A percentile compares a stretch with the other conserved stretches of the same genome.
Evolutionary conservation across 148 eudicot species (phyloP).

Genomic region (Oxyria digyna): DNA sequence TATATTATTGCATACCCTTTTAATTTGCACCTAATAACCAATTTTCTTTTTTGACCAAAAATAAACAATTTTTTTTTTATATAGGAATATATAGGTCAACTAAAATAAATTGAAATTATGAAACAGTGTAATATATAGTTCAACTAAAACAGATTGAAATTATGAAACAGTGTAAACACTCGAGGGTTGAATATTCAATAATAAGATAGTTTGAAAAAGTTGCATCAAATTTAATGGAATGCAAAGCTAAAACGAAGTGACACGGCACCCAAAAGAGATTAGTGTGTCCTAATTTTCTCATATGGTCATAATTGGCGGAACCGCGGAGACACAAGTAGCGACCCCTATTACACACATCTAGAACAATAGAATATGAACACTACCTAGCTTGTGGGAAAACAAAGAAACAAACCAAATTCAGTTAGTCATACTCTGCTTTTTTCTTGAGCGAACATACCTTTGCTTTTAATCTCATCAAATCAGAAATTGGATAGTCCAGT

Average conservation of each 20-base stretch:
- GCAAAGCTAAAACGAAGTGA: background rate
- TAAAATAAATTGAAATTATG: too few species aligned
- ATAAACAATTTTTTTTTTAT: too few species aligned
- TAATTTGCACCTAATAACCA: too few species aligned
- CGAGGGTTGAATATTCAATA: background rate
- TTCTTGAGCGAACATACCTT: too few species aligned
- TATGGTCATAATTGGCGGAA: background rate
- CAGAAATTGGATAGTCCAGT: too few species aligned
- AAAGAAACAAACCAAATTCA: background rate
- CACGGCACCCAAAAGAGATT: background rate
- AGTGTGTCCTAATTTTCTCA: background rate
- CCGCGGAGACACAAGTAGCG: background rate
- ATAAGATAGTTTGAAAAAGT: background rate
- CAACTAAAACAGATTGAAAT: too few species aligned
- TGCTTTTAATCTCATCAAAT: too few species aligned
- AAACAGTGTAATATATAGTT: too few species aligned
- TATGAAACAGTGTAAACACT: background rate
- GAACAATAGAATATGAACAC: background rate
- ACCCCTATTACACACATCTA: background rate
- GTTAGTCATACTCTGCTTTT: too few species aligned
- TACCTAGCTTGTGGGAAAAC: background rate
- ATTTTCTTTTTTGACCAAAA: too few species aligned
- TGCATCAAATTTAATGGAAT: background rate
- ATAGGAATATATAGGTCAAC: too few species aligned
- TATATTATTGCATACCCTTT: too few species aligned